A percentile compares a stretch with the other conserved stretches of the same genome.
These are phyloP conservation scores for Stagonosporopsis vannaccii DNA, from an alignment of 2,329 filamentous ascomycete species.

Conservation along the genomic window DNA sequence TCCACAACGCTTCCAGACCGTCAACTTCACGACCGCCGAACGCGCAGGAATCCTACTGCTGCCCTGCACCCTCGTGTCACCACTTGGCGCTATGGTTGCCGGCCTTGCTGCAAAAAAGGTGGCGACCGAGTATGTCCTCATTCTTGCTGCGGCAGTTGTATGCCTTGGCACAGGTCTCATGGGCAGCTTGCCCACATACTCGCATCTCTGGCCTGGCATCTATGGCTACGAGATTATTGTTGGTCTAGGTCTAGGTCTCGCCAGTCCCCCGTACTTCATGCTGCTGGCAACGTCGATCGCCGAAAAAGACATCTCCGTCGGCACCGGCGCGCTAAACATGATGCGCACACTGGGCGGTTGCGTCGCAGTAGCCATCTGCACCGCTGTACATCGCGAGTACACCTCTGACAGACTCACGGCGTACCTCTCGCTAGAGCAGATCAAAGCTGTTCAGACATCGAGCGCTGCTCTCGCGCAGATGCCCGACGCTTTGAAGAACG, in stretches of 20 bases:
- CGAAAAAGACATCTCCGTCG: constrained; percentile 37
- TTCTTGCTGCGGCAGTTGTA: constrained; percentile 28
- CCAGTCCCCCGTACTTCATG: constrained; percentile 39
- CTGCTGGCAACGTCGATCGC: constrained; percentile 32
- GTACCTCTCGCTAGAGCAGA: constrained; percentile 33
- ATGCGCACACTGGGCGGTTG: constrained; percentile 42
- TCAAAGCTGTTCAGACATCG: constrained; percentile 28
- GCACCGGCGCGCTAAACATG: constrained; percentile 43
- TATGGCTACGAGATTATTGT: constrained; percentile 42
- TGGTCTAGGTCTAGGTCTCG: constrained; percentile 37
- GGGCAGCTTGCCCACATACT: constrained; percentile 33
- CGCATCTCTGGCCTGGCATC: constrained; percentile 25
- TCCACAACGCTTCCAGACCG: constrained; percentile 44
- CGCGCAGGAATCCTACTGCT: constrained; percentile 41
- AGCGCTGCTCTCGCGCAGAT: constrained; percentile 25
- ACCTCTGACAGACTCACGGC: constrained; percentile 23
- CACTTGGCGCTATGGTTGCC: constrained; percentile 37
- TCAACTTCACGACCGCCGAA: constrained; percentile 41
- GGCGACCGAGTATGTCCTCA: constrained; percentile 31
- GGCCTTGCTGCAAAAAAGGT: constrained; percentile 30
- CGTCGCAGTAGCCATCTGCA: constrained; percentile 42
- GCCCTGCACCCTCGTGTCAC: constrained; percentile 35
- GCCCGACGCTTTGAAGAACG: constrained; percentile 20
- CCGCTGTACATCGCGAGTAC: constrained; percentile 36
- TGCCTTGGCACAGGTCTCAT: constrained; percentile 38